Base-by-base conservation (phyloP, 768 basidiomycete species). In the Paxillus involutus region DNA sequence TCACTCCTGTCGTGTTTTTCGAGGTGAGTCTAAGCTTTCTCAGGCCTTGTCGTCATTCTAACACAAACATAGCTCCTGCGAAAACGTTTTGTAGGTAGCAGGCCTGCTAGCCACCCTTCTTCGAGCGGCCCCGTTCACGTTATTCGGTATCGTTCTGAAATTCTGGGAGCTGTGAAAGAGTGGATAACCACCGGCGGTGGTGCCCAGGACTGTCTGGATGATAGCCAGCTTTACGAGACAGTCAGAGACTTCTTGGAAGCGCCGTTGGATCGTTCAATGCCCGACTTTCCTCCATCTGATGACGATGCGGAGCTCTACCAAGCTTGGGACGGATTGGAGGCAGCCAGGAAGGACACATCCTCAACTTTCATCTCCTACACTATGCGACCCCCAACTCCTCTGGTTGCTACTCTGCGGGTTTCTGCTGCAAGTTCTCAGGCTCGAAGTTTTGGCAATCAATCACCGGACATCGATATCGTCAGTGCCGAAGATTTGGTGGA, bases 1-100 rank as follows among this genome's bases (percentile, higher is more conserved):
- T 93, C 9, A 85, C 87, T 0, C 91, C 91, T 0, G 68, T 87
- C 8, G 87, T 88, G 2, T 89, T 94, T 62, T 92, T 94, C 65
- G 90, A 93, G 84, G 91, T 91, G 62, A 45, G 80, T 52, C 44
- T 44, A 41, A 17, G 7, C n/a, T 21, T 17, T 21, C 3, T 44
- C 30, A 2, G 4, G 7, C 2, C 14, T 19, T 47, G 44, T 44
- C 5, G 10, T 0, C 12, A 17, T 3, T 16, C 63, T 63, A 12
- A 67, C 16, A 24, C 10, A 3, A 9, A 29, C 3, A 3, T 61
- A 94, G 90, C 76, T 91, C 13, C 71, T 94, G 49, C 81, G 88
- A 47, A 92, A 91, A 71, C 81, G 85, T 32, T 92, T 89, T 59
- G 67, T 85, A 17, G 77, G 77, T 19, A 51, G 76, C 76, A 30